These are phyloP conservation scores for Balakata baccata DNA, from an alignment of 345 rosid genomes.

Conservation along the genomic window DNA sequence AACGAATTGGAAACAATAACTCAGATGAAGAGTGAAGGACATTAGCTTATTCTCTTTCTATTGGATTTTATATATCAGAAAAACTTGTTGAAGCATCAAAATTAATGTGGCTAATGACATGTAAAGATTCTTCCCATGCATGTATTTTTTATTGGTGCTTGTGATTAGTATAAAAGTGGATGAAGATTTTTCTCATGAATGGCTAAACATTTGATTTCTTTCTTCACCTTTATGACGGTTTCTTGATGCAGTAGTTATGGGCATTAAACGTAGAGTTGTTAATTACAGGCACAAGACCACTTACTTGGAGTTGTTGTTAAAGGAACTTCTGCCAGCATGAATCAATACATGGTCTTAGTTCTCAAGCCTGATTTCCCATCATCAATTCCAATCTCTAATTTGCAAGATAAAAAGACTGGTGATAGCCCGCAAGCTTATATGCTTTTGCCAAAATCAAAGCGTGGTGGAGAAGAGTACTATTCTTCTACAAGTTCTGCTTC, in stretches of 20 bases:
- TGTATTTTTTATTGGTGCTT: conserved; percentile 1
- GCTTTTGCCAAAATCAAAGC: conserved; percentile 73
- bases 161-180: no score
- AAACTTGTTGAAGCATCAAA: neutral
- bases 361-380: conserved; percentile 67
- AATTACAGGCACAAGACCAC: conserved; percentile 66
- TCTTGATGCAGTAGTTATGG: neutral
- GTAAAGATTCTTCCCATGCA: conserved; percentile 10
- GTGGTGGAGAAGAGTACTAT: conserved; percentile 62
- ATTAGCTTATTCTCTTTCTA: conserved; percentile 2
- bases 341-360: conserved; percentile 64
- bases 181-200: neutral
- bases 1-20: neutral
- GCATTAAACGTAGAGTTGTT: conserved; percentile 19
- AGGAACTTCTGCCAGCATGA: conserved; percentile 43
- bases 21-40: neutral
- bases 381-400: conserved; percentile 37
- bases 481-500: conserved; percentile 36
- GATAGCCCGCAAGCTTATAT: conserved; percentile 51
- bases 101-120: neutral
- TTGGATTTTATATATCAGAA: neutral
- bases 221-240: neutral
- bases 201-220: neutral
- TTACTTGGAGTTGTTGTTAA: conserved; percentile 81
- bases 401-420: conserved; percentile 48